A percentile compares a stretch with the other conserved stretches of the same genome.
These are phyloP conservation scores for Pythium folliculosum DNA, from an alignment of 352 stramenopile species.

Conservation along the genomic window DNA sequence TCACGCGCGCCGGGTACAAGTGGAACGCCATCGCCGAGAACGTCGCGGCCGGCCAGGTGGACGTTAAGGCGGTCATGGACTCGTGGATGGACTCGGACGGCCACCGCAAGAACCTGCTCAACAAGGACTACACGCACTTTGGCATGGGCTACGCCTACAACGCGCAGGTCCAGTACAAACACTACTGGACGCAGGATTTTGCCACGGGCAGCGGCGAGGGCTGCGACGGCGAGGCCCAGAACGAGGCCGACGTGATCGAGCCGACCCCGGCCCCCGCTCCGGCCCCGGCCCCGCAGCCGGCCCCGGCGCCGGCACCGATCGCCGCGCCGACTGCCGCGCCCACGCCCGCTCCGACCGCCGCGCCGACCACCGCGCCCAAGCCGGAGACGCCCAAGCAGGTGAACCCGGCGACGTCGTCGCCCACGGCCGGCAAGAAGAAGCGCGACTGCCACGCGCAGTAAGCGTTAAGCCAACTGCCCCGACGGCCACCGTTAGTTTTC, in stretches of 20 bases:
- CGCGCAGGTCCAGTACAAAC: conserved; percentile 30
- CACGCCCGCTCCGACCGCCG: background rate
- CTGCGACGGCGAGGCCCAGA: conserved; percentile 25
- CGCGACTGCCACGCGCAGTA: conserved; percentile 33
- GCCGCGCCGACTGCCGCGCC: background rate
- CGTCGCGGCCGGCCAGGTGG: conserved; percentile 46
- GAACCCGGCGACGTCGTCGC: conserved; percentile 13
- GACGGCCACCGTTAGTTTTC: background rate
- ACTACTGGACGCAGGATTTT: conserved; percentile 72
- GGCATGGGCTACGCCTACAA: conserved; percentile 53
- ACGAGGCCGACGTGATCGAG: conserved; percentile 15
- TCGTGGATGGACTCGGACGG: conserved; percentile 55
- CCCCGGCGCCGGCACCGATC: background rate
- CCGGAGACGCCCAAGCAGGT: conserved; percentile 19
- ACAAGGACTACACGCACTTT: conserved; percentile 35
- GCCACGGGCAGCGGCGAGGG: conserved; percentile 33
- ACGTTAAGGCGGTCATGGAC: conserved; percentile 41
- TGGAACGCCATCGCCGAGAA: conserved; percentile 49
- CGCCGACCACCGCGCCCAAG: background rate
- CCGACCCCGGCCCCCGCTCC: conserved; percentile 9
- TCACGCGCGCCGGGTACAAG: conserved; percentile 29
- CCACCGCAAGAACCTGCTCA: conserved; percentile 50
- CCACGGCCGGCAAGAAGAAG: conserved; percentile 9
- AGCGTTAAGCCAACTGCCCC: background rate
- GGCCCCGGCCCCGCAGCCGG: background rate